Conservation (phyloP, 805 yeast genomes). For the Spathaspora sp. region DNA sequence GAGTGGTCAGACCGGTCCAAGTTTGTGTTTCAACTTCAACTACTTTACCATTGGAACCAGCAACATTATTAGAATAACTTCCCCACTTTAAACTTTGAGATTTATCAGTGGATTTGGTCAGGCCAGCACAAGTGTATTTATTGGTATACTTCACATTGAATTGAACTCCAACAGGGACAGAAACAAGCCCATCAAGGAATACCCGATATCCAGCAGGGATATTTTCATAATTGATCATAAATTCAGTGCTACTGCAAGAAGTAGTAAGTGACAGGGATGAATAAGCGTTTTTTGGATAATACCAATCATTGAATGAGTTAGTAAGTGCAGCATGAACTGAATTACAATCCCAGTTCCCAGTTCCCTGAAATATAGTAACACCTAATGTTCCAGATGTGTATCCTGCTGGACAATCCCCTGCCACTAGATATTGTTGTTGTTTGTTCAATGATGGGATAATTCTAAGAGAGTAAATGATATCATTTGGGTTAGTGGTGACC, state of each 20-base stretch:
- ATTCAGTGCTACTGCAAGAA: constrained; percentile 7
- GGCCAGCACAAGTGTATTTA: constrained; percentile 5
- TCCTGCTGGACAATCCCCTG: constrained; percentile 17
- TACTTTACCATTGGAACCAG: constrained; percentile 9
- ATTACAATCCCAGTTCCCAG: constrained; percentile 14
- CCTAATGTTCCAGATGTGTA: constrained; percentile 20
- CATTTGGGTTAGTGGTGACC: constrained; percentile 3
- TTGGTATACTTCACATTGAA: neutral
- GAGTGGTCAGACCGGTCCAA: constrained; percentile 16
- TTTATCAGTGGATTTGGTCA: constrained; percentile 6
- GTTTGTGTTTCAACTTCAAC: constrained; percentile 17
- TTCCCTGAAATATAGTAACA: constrained; percentile 4
- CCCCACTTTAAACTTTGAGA: constrained; percentile 12
- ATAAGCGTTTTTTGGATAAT: constrained; percentile 10
- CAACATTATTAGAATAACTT: neutral
- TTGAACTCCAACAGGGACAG: neutral
- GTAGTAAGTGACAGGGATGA: constrained; percentile 13
- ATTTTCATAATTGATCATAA: constrained; percentile 12
- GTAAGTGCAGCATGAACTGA: constrained; percentile 14
- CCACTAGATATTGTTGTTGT: constrained; percentile 10
- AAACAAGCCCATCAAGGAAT: constrained; percentile 12
- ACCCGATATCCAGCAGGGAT: constrained; percentile 27
- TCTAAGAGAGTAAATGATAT: constrained; percentile 1
- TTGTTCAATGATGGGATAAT: constrained; percentile 11
- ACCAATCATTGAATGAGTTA: constrained; percentile 19